These are phyloP conservation scores for Neopestalotiopsis sp. DNA, from an alignment of 2,329 filamentous ascomycete genomes.

Conservation along the genomic window DNA sequence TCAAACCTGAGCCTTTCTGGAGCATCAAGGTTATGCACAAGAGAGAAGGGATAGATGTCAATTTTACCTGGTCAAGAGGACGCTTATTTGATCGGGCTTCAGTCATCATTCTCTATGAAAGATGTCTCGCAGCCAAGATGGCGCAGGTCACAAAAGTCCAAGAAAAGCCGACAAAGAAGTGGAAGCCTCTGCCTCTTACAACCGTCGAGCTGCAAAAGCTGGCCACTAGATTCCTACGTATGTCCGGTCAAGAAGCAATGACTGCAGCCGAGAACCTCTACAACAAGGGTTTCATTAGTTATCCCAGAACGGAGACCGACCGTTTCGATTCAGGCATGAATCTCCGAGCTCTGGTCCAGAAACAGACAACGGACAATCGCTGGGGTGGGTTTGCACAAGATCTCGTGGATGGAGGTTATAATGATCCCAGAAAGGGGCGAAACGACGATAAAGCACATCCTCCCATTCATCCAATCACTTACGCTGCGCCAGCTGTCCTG, in stretches of 20 bases:
- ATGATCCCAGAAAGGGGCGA: conserved; percentile 78
- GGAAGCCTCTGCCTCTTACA: conserved; percentile 90
- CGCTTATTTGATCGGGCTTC: conserved; percentile 88
- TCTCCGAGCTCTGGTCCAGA: conserved; percentile 77
- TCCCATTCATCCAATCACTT: conserved; percentile 95
- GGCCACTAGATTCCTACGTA: conserved; percentile 84
- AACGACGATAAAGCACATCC: conserved; percentile 98
- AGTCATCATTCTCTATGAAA: conserved; percentile 82
- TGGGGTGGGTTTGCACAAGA: conserved; percentile 85
- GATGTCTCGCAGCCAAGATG: conserved; percentile 75
- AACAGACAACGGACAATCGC: conserved; percentile 75
- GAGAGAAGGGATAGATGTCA: conserved; percentile 78
- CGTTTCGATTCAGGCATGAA: conserved; percentile 92
- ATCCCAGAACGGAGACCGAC: conserved; percentile 96
- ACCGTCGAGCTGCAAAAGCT: conserved; percentile 97
- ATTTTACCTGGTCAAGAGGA: conserved; percentile 81
- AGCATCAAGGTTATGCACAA: conserved; percentile 82
- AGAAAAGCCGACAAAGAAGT: conserved; percentile 91
- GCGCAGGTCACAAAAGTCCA: conserved; percentile 85
- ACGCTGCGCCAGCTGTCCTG: conserved; percentile 70
- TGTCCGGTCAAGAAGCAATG: conserved; percentile 93
- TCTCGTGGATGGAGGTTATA: conserved; percentile 77
- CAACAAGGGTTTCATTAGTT: conserved; percentile 95
- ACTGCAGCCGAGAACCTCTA: conserved; percentile 85
- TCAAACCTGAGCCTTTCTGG: conserved; percentile 93